A percentile compares a stretch with the other conserved stretches of the same genome.
phyloP scores from a whole-genome alignment of 805 yeast species.

The Ogataea zsoltii region DNA sequence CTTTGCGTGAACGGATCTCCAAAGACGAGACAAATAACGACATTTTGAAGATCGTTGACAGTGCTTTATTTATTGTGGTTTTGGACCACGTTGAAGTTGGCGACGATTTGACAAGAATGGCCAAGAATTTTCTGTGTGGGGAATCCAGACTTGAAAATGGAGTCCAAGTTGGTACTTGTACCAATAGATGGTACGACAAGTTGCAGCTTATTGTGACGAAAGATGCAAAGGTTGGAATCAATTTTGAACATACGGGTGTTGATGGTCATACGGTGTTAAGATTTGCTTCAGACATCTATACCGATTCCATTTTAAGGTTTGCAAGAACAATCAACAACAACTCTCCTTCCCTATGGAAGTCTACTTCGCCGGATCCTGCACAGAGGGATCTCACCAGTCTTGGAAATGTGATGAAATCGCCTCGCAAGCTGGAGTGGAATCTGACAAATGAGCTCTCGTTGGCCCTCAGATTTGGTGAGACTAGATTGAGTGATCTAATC shows the following conservation, averaged over 20 bases:
- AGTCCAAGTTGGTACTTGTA: constrained; percentile 90
- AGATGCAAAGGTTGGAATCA: constrained; percentile 90
- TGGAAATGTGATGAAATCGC: constrained; percentile 61
- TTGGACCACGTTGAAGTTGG: constrained; percentile 72
- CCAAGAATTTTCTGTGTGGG: constrained; percentile 88
- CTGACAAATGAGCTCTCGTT: constrained; percentile 74
- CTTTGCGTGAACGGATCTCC: constrained; percentile 55
- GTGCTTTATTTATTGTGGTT: constrained; percentile 80
- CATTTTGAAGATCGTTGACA: constrained; percentile 72
- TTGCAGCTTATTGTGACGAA: constrained; percentile 82
- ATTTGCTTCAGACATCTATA: constrained; percentile 85
- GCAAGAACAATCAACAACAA: constrained; percentile 80
- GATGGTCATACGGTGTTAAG: constrained; percentile 93
- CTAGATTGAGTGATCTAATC: constrained; percentile 81
- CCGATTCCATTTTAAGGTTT: constrained; percentile 85
- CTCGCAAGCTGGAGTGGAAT: constrained; percentile 88
- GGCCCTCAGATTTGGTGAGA: constrained; percentile 86
- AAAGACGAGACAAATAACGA: constrained; percentile 58
- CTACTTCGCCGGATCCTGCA: constrained; percentile 49
- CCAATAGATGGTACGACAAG: constrained; percentile 91
- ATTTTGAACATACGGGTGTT: constrained; percentile 92
- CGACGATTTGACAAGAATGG: constrained; percentile 62
- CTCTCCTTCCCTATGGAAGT: constrained; percentile 70
- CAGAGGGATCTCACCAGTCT: constrained; percentile 43
- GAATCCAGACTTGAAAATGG: constrained; percentile 76